Base-by-base conservation (phyloP, 495 filamentous ascomycete genomes). In the Pyrenopolyporus hunteri region DNA sequence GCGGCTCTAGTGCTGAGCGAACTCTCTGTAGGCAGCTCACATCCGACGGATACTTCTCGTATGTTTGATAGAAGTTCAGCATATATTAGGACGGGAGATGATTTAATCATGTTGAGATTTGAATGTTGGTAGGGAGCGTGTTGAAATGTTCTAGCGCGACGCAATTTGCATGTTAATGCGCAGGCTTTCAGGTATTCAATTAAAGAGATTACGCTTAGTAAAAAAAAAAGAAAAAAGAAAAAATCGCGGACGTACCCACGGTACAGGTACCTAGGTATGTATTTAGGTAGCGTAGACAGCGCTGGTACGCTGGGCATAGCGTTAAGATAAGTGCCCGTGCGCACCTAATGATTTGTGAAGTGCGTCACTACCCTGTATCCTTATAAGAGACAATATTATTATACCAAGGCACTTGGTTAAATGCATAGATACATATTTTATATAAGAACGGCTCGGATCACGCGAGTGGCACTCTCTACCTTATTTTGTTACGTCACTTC, bases 1-100 rank as follows among this genome's bases (percentile, higher is more conserved):
- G 72, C 62, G 25, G 79, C 80, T 50, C 71, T 77, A 14, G 87
- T 85, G 20, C 68, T 68, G 13, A 59, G 43, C 28, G 73, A 76
- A 16, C 77, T 69, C 2, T 77, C 73, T 2, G 82, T 81, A 10
- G 81, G 78, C 2, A 94, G 77, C 0, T 86, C 85, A 3, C 87
- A 85, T 56, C 86, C 87, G 14, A 96, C 75, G 3, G 89, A 90
- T 37, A 96, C 81, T 71, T 93, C 90, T 9, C 87, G 86, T 63
- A 98, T 95, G 68, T 97, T 91, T 56, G 86, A 80, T 3, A 97
- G 81, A 0, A 94, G 83, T 79, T 98, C 94, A 11, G 93, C 91
- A 69, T 97, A 93, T 14, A 97, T 78, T 43, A 79, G 74, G 14
- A 85, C 69, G 20, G 31, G 23, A 16, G 61, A 36, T 19, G 70